Evolutionary conservation across 257 asterid genomes (phyloP).

Genomic region (Solanum chilense): DNA sequence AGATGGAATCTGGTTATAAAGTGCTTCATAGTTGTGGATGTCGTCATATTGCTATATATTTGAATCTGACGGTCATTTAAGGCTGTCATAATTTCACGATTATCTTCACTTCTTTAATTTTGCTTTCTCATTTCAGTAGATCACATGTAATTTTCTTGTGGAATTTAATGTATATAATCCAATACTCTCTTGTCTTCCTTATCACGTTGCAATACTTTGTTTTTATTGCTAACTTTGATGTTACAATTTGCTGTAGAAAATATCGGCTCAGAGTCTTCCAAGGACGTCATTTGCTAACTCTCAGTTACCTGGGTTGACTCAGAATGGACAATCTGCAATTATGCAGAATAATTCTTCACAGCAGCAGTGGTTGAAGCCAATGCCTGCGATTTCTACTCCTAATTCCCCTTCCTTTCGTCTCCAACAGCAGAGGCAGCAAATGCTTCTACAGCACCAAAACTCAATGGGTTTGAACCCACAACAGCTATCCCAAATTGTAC

Average conservation of each 20-base stretch:
- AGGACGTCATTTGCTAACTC: conserved; percentile 63
- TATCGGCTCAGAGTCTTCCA: conserved; percentile 64
- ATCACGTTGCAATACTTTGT: background rate
- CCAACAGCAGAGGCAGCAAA: conserved; percentile 44
- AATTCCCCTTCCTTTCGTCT: conserved; percentile 59
- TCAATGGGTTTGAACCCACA: conserved; percentile 52
- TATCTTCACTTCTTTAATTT: background rate
- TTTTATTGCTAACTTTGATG: background rate
- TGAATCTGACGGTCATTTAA: background rate
- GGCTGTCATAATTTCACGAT: background rate
- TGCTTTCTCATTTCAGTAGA: background rate
- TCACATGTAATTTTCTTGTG: background rate
- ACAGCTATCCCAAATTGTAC: conserved; percentile 69
- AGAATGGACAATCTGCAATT: conserved; percentile 68
- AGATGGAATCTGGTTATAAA: background rate
- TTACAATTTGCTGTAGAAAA: conserved; percentile 7
- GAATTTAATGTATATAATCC: background rate
- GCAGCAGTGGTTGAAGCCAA: conserved; percentile 88
- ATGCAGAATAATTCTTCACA: conserved; percentile 58
- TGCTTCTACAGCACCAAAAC: conserved; percentile 54
- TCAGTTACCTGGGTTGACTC: conserved; percentile 63
- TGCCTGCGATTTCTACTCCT: conserved; percentile 59
- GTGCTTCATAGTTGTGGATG: background rate
- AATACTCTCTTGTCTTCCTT: background rate
- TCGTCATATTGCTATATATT: background rate